Evolutionary conservation across 192 early-diverging fungal species (phyloP).

Genomic region (Entophlyctis luteolus): DNA sequence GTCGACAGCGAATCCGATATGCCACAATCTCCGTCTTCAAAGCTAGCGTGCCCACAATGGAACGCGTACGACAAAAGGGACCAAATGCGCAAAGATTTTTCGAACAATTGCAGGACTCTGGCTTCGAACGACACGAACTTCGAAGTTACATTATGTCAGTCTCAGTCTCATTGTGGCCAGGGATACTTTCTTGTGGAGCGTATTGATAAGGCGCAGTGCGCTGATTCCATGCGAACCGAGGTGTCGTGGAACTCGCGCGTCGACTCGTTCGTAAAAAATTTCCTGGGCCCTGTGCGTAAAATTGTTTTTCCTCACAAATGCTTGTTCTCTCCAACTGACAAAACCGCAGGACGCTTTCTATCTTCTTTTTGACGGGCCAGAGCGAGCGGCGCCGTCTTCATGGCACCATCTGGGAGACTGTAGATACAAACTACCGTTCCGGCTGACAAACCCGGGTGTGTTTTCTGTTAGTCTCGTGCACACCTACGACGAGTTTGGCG

Average conservation of each 20-base stretch:
- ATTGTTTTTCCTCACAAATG: not conserved
- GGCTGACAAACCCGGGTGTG: conserved; percentile 10
- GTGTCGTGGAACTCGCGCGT: not conserved
- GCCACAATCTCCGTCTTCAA: not conserved
- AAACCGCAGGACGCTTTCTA: not conserved
- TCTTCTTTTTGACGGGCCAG: not conserved
- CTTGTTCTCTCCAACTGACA: not conserved
- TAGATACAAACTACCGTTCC: conserved; percentile 12
- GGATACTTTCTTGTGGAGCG: conserved; percentile 12
- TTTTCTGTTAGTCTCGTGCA: conserved; percentile 2
- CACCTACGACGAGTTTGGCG: conserved; percentile 11
- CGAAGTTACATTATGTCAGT: not conserved
- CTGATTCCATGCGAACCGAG: not conserved
- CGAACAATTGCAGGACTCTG: not conserved
- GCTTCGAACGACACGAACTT: not conserved
- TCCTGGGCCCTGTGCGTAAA: conserved; percentile 7
- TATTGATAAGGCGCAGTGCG: not conserved
- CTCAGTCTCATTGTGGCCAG: conserved; percentile 3
- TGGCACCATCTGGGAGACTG: conserved; percentile 21
- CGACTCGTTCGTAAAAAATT: conserved; percentile 2
- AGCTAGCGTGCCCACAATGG: not conserved
- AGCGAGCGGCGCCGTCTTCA: not conserved
- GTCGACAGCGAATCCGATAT: too few species aligned
- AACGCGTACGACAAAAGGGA: not conserved
- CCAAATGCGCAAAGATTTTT: conserved; percentile 3